phyloP scores from a whole-genome alignment of 2,329 filamentous ascomycete genomes.

The Phyllosticta capitalensis region DNA sequence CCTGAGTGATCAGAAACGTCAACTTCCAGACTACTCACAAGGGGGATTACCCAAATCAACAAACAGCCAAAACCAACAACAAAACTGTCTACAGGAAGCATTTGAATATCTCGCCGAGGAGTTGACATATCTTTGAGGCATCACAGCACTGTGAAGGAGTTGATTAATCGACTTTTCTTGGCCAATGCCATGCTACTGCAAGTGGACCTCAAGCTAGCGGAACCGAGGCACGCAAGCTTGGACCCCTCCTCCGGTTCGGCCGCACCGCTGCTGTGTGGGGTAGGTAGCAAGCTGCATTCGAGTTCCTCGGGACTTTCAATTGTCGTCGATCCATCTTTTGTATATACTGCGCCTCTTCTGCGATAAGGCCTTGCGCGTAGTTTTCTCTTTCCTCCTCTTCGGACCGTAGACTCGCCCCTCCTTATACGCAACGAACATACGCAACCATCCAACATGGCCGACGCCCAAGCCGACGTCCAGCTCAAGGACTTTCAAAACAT shows the following conservation, averaged over 20 bases:
- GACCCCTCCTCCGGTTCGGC: not conserved
- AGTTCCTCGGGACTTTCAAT: not conserved
- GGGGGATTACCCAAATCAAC: too few relatives aligned
- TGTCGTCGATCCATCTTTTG: not conserved
- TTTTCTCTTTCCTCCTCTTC: not conserved
- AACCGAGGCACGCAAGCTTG: not conserved
- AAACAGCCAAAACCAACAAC: too few relatives aligned
- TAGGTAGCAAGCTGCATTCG: not conserved
- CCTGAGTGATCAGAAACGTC: too few relatives aligned
- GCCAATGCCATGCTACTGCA: not conserved
- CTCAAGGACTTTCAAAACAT: conserved; percentile 27
- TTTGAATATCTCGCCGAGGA: too few relatives aligned
- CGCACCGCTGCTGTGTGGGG: not conserved
- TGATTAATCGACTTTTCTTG: not conserved
- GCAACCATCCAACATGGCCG: not conserved
- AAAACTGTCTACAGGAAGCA: too few relatives aligned
- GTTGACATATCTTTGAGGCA: too few relatives aligned
- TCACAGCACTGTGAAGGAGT: not conserved
- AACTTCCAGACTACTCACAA: too few relatives aligned
- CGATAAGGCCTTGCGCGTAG: too few relatives aligned
- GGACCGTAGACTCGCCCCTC: not conserved
- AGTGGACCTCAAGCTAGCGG: not conserved
- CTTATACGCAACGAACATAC: not conserved
- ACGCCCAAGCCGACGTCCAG: conserved; percentile 22
- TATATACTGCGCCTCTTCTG: not conserved